phyloP scores from a whole-genome alignment of 179 eudicot species.

The Silene noctiflora region DNA sequence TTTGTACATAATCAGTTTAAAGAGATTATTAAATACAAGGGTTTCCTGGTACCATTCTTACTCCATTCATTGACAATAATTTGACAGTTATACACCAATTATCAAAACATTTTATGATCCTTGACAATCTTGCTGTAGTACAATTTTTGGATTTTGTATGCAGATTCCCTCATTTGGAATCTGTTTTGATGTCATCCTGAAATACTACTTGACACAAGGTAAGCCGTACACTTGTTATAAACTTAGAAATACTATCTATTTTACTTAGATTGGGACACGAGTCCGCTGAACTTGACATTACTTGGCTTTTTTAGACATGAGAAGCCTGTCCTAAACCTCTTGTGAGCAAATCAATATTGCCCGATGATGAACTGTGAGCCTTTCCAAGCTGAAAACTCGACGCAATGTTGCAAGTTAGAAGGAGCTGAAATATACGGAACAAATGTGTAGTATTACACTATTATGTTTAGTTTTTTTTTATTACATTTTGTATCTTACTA shows the following conservation, averaged over 20 bases:
- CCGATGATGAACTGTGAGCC: no score
- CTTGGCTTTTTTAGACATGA: no score
- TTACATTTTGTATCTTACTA: no score
- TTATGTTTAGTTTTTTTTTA: no score
- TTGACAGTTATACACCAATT: neutral
- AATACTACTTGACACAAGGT: slow-evolving; percentile 73
- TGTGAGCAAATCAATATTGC: no score
- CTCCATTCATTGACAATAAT: neutral
- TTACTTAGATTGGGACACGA: neutral
- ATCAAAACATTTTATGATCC: neutral
- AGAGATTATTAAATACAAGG: slow-evolving; percentile 93
- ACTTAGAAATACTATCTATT: neutral
- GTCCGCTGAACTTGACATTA: no score
- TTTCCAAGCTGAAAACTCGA: no score
- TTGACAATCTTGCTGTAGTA: neutral
- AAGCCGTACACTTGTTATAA: slow-evolving; percentile 34
- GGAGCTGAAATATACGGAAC: no score
- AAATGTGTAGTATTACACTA: no score
- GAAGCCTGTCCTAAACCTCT: no score
- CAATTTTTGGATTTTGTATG: slow-evolving; percentile 11
- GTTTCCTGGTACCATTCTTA: slow-evolving; percentile 70
- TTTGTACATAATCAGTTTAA: slow-evolving; percentile 71
- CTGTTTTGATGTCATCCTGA: slow-evolving; percentile 51
- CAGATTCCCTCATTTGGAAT: slow-evolving; percentile 35
- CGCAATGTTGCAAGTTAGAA: no score